Base-by-base conservation (phyloP, 1,284 basidiomycete species). In the Agroathelia rolfsii region DNA sequence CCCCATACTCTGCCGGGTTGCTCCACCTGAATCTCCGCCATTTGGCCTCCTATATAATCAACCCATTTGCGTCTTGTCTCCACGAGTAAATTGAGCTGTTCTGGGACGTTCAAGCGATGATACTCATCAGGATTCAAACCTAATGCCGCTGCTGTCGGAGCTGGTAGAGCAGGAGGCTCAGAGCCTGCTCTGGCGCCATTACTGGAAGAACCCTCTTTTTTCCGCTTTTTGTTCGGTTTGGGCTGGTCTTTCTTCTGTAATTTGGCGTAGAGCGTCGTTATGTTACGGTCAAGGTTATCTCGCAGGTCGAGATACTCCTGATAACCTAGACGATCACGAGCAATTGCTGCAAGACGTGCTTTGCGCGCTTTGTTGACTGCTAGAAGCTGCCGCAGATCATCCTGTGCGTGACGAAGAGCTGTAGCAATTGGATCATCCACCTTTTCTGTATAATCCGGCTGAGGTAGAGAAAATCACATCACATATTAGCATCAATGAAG, bases 391-490 rank as follows among this genome's bases (percentile, higher is more conserved):
- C 80, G 73, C 3, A 97, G 67, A 43, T 86, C 75, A n/a, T 69
- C 64, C 53, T 97, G 93, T 18, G 87, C 86, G 38, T 86, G 78
- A 1, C 94, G 81, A 2, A 97, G 71, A 1, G 89, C 84, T 2
- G 84, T 79, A 2, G 90, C 83, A 38, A 97, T 86, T 31, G 93
- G 90, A 55, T 97, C 93, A 49, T 96, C 93, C 26, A 89, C 81
- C 32, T 80, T 74, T 28, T 76, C 67, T 2, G 74, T 63, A 46
- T 75, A 84, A 51, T 90, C 79, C 35, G 81, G 80, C 84, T 90
- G 44, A 17, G 38, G 24, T 19, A 11, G 24, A 30, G 16, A 17
- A 34, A 13, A 15, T 24, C 17, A 24, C 22, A 4, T 20, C 17
- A 10, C 17, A 11, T 11, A 22, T 17, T 14, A 15, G 21, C 9